phyloP scores from a whole-genome alignment of 2,329 filamentous ascomycete genomes.

The Metarhizium brunneum region DNA sequence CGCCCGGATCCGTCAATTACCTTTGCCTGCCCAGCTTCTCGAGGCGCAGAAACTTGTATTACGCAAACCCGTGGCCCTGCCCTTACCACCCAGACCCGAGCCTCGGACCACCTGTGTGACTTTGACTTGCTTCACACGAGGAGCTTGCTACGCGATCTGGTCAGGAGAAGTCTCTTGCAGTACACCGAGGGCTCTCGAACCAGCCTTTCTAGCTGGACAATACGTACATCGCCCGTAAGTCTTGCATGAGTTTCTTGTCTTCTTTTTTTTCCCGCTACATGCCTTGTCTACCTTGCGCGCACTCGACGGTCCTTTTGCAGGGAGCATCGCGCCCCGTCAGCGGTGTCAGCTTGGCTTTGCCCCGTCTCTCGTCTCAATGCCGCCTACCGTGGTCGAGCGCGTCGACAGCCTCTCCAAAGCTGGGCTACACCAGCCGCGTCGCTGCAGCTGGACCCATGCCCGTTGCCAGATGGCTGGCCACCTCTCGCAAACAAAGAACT shows the following conservation, averaged over 20 bases:
- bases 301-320: not conserved
- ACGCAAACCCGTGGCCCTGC: conserved; percentile 14
- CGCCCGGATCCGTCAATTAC: conserved; percentile 7
- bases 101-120: conserved; percentile 14
- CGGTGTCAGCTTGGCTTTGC: not conserved
- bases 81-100: conserved; percentile 10
- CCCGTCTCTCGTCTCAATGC: conserved; percentile 1
- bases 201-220: conserved; percentile 15
- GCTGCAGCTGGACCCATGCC: conserved; percentile 11
- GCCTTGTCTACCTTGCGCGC: conserved; percentile 5
- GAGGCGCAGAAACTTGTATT: conserved; percentile 12
- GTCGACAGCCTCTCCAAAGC: conserved; percentile 6
- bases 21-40: conserved; percentile 7
- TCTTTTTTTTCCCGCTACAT: not conserved
- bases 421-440: conserved; percentile 13
- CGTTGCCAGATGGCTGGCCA: conserved; percentile 6
- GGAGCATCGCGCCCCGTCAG: conserved; percentile 1
- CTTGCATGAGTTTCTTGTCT: conserved; percentile 11
- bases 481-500: conserved; percentile 6
- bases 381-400: conserved; percentile 8
- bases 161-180: conserved; percentile 8
- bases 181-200: conserved; percentile 14
- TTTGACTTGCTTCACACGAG: conserved; percentile 10
- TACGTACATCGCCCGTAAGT: conserved; percentile 25
- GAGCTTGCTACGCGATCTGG: conserved; percentile 10